phyloP scores from a whole-genome alignment of 148 eudicot genomes.

The Silene conica region DNA sequence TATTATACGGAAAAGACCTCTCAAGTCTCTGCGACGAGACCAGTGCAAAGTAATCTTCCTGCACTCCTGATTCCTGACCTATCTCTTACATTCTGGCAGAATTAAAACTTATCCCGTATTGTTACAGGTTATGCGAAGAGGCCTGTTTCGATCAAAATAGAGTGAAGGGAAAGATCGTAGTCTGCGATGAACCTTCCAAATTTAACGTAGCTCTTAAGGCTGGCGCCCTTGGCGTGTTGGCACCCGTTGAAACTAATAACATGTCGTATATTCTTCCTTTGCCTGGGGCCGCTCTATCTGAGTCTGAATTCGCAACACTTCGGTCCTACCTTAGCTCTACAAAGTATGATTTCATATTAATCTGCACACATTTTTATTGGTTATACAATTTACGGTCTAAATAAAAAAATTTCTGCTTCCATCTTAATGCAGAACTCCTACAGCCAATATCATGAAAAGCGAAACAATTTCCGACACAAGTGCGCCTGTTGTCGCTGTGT shows the following conservation, averaged over 20 bases:
- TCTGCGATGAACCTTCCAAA: conserved; percentile 8
- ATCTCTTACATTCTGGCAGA: too few relatives aligned
- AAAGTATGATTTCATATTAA: conserved; percentile 16
- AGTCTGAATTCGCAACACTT: conserved; percentile 6
- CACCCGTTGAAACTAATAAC: neutral
- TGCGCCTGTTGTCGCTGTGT: conserved; percentile 31
- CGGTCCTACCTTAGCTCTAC: conserved; percentile 26
- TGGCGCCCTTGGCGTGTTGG: conserved; percentile 27
- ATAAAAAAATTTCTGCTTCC: neutral
- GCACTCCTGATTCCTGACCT: too few relatives aligned
- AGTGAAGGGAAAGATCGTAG: conserved; percentile 36
- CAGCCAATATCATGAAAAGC: conserved; percentile 33
- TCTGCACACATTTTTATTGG: neutral
- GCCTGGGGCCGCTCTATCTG: conserved; percentile 18
- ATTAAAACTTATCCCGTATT: too few relatives aligned
- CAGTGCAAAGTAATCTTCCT: conserved; percentile 16
- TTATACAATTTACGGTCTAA: neutral
- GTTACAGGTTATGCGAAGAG: conserved; percentile 6
- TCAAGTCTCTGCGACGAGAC: neutral
- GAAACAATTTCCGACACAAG: conserved; percentile 20
- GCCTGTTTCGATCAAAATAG: conserved; percentile 20
- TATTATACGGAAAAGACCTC: conserved; percentile 31
- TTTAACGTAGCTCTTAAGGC: neutral
- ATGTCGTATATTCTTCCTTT: conserved; percentile 17
- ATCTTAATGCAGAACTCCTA: conserved; percentile 19